Percentiles rank a stretch among this genome's conserved stretches.
These are phyloP conservation scores for Tetradesmus lagerheimii DNA, from an alignment of 139 green algal genomes.

Conservation along the genomic window DNA sequence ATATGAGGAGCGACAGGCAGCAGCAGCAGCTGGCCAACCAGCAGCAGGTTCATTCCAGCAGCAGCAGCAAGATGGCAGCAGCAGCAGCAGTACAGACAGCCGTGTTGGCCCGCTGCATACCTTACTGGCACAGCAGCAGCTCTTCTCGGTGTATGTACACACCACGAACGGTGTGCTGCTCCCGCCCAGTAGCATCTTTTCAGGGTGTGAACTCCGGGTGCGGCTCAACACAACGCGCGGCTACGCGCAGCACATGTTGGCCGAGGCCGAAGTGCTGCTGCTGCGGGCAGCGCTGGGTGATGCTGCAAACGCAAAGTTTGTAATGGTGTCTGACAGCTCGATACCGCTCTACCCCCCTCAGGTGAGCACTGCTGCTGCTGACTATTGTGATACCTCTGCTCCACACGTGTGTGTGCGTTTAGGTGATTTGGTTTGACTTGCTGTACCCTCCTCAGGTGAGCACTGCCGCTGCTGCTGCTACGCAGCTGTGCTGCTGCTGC, in stretches of 20 bases:
- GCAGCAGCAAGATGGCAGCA: slow-evolving; percentile 13
- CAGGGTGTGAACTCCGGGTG: neutral
- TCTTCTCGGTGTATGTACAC: neutral
- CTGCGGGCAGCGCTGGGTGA: neutral
- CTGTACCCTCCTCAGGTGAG: slow-evolving; percentile 3
- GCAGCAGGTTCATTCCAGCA: too few relatives aligned
- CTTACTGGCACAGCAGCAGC: neutral
- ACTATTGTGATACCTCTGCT: too few relatives aligned
- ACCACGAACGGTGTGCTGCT: neutral
- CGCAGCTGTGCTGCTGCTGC: neutral
- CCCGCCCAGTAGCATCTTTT: neutral
- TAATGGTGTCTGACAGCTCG: slow-evolving; percentile 3
- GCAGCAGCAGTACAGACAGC: neutral
- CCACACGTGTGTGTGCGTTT: too few relatives aligned
- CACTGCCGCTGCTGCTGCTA: neutral
- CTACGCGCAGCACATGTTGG: neutral
- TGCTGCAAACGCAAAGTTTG: neutral
- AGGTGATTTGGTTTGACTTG: too few relatives aligned
- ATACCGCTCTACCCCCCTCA: neutral
- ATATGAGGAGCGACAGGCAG: neutral
- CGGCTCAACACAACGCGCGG: neutral
- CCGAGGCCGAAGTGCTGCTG: neutral
- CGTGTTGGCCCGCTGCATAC: neutral
- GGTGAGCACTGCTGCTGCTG: neutral
- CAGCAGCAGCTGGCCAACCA: neutral